Base-by-base conservation (phyloP, 768 basidiomycete species). In the Lactarius tabidus region DNA sequence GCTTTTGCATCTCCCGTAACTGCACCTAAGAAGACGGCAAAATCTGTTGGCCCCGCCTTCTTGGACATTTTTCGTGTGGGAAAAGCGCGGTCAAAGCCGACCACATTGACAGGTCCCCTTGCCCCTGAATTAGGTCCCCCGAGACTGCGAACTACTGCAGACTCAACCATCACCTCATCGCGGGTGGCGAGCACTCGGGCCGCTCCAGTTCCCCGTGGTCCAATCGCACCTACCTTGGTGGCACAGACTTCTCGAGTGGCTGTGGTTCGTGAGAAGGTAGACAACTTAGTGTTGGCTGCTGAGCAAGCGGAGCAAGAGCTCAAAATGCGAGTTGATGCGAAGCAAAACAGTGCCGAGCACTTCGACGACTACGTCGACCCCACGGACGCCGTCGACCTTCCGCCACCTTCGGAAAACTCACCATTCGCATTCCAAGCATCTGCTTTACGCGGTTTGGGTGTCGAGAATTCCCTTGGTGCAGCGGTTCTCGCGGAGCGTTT, bases 191-290 rank as follows among this genome's bases (percentile, higher is more conserved):
- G 65, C 39, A 70, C 73, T 8, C 73, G 69, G 5, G 67, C 68
- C 14, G 56, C 63, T 10, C 70, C 70, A 23, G 41, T 48, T 31
- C 67, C 70, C 26, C 63, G 64, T 51, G 59, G 60, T 10, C 75
- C 75, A 28, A 62, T 72, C 9, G 63, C 39, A n/a, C 67, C 69
- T 18, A 43, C 18, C 26, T 45, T 33, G 4, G 61, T 35, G 10
- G 12, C 64, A 36, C 69, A 70, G 29, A 23, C 64, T 80, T 69
- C 74, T 35, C 66, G 76, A 57, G 92, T 94, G 0, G 90, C 91
- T 1, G 92, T 94, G 28, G 88, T 93, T 53, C 84, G 91, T 52
- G 92, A 94, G 74, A 87, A 85, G 72, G 85, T 94, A 84, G 79
- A 82, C 35, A 87, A 93, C 67, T 75, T 93, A 56, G 79, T 76